phyloP scores from a whole-genome alignment of 352 stramenopile genomes.

The Globisporangium middletonii region DNA sequence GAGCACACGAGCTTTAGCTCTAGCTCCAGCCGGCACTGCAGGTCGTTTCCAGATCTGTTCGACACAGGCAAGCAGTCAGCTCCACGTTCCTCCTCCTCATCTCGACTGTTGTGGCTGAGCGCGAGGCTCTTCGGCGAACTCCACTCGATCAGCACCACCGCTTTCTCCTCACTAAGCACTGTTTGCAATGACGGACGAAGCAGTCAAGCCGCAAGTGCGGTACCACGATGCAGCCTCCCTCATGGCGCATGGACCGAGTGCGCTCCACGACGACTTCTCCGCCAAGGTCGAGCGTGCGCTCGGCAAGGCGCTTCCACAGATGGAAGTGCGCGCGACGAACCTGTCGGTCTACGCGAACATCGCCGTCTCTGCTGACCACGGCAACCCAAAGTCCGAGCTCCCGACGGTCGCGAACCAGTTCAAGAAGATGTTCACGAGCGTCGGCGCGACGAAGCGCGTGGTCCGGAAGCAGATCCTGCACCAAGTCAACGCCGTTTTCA shows the following conservation, averaged over 20 bases:
- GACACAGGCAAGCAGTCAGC: no score
- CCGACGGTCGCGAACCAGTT: slow-evolving; percentile 30
- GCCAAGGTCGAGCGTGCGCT: slow-evolving; percentile 22
- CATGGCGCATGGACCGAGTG: slow-evolving; percentile 19
- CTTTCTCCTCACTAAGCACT: no score
- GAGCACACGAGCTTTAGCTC: no score
- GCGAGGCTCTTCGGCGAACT: no score
- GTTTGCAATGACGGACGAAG: no score
- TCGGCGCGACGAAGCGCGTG: slow-evolving; percentile 7
- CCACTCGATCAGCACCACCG: no score
- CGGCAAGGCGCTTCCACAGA: slow-evolving; percentile 16
- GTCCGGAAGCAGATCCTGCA: slow-evolving; percentile 13
- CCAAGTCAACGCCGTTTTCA: no score
- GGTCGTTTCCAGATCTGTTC: no score
- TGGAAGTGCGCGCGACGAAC: slow-evolving; percentile 21
- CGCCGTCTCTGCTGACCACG: slow-evolving; percentile 4
- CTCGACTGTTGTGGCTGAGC: no score
- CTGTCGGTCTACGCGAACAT: slow-evolving; percentile 21
- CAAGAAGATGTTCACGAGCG: slow-evolving; percentile 16
- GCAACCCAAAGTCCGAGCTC: slow-evolving; percentile 17
- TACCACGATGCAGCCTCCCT: slow-evolving; percentile 1
- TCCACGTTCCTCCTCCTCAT: no score
- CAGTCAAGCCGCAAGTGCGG: no score
- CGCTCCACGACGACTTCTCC: slow-evolving; percentile 24
- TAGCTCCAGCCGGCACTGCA: no score